Conservation (phyloP, 139 green algal species). For the Chlamydomonas asymmetrica region DNA sequence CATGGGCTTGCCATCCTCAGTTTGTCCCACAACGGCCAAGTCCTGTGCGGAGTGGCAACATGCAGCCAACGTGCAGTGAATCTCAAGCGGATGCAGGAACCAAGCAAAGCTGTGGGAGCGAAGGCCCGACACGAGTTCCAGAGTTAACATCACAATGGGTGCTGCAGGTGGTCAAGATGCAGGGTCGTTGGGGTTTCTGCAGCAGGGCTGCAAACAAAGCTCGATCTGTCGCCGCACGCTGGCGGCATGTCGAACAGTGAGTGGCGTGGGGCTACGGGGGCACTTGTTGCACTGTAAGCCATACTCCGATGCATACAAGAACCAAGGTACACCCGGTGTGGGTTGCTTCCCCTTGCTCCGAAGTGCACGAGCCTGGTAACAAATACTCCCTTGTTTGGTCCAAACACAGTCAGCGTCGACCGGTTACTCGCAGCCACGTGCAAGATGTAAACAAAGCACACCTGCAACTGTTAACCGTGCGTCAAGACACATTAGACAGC, state of each 20-base stretch:
- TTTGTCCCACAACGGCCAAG: conserved; percentile 53
- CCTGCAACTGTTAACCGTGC: neutral
- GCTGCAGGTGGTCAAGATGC: neutral
- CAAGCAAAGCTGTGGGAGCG: neutral
- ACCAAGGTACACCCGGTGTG: too few species aligned
- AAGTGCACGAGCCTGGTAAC: too few species aligned
- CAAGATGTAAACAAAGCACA: neutral
- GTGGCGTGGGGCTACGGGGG: too few species aligned
- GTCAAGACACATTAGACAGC: neutral
- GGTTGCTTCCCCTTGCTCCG: neutral
- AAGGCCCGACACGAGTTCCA: neutral
- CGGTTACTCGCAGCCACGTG: too few species aligned
- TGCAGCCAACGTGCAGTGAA: neutral
- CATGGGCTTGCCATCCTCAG: conserved; percentile 39
- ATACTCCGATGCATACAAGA: too few species aligned
- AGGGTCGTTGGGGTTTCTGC: neutral
- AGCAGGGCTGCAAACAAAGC: neutral
- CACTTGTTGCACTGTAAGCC: too few species aligned
- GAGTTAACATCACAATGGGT: neutral
- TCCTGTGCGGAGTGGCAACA: conserved; percentile 55
- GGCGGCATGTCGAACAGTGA: too few species aligned
- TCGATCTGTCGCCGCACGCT: too few species aligned
- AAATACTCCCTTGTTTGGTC: too few species aligned
- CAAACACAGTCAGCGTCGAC: too few species aligned
- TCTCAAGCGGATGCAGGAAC: neutral